These are phyloP conservation scores for Prunus mume DNA, from an alignment of 306 rosid genomes.

Conservation along the genomic window DNA sequence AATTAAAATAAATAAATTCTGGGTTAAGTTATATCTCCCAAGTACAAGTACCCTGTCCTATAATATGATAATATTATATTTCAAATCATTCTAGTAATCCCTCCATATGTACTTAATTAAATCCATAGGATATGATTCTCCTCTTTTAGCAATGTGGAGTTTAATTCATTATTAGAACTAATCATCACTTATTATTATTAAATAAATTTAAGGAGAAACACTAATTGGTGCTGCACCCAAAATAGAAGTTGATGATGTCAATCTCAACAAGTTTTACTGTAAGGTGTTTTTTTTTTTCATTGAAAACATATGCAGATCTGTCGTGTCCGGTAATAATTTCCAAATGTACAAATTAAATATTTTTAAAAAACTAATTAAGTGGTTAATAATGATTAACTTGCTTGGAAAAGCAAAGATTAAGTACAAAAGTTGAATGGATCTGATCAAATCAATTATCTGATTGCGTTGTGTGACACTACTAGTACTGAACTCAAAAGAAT, in stretches of 20 bases:
- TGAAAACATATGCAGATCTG: neutral
- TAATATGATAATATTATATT: neutral
- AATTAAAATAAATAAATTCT: neutral
- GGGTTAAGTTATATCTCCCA: neutral
- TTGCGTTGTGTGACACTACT: neutral
- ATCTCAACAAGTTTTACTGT: neutral
- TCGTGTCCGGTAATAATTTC: neutral
- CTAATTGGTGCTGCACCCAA: neutral
- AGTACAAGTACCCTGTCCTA: neutral
- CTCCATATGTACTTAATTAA: neutral
- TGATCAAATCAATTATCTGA: neutral
- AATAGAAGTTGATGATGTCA: neutral
- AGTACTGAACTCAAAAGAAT: neutral
- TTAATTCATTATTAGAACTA: neutral
- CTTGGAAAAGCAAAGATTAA: neutral
- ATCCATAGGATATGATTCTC: slow-evolving; percentile 5
- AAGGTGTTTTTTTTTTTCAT: neutral
- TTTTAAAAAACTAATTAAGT: neutral
- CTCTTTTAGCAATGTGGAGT: neutral
- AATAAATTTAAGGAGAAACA: neutral
- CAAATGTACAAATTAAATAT: no score
- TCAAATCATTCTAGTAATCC: neutral
- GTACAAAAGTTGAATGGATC: slow-evolving; percentile 4
- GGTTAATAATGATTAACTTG: neutral
- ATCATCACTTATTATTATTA: neutral